Conservation (phyloP, 164 flowering plant species). For the Liquidambar formosana region DNA sequence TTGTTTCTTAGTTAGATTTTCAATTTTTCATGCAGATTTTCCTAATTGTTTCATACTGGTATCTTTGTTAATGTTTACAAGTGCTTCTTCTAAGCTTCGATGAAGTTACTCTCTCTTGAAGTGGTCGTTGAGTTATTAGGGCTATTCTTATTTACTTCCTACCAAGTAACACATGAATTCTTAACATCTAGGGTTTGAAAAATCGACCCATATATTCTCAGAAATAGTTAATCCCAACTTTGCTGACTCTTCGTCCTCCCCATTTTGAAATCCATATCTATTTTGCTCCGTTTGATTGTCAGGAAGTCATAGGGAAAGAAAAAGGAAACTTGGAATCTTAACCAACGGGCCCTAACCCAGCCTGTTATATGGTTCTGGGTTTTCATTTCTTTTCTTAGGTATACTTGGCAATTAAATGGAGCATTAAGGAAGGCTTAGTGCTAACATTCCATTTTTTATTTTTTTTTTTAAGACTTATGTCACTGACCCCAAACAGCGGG, state of each 20-base stretch:
- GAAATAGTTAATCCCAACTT: neutral
- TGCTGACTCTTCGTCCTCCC: neutral
- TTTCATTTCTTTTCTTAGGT: neutral
- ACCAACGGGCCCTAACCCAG: neutral
- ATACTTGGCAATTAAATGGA: neutral
- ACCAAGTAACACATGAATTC: too few relatives aligned
- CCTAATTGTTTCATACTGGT: too few relatives aligned
- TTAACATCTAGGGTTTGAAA: neutral
- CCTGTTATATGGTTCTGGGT: neutral
- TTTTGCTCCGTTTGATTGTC: neutral
- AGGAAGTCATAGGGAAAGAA: neutral
- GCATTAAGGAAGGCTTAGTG: neutral
- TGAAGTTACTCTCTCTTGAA: too few relatives aligned
- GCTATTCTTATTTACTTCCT: too few relatives aligned
- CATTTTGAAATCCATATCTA: neutral
- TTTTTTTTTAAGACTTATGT: neutral
- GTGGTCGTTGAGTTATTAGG: too few relatives aligned
- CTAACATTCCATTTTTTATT: neutral
- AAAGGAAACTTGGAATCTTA: neutral
- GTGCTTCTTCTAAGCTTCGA: too few relatives aligned
- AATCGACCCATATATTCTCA: neutral
- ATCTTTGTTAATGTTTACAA: too few relatives aligned
- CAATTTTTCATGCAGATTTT: too few relatives aligned
- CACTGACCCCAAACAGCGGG: neutral
- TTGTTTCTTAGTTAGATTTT: too few relatives aligned